Conservation (phyloP, 2,329 filamentous ascomycete genomes). For the Celoporthe dispersa region DNA sequence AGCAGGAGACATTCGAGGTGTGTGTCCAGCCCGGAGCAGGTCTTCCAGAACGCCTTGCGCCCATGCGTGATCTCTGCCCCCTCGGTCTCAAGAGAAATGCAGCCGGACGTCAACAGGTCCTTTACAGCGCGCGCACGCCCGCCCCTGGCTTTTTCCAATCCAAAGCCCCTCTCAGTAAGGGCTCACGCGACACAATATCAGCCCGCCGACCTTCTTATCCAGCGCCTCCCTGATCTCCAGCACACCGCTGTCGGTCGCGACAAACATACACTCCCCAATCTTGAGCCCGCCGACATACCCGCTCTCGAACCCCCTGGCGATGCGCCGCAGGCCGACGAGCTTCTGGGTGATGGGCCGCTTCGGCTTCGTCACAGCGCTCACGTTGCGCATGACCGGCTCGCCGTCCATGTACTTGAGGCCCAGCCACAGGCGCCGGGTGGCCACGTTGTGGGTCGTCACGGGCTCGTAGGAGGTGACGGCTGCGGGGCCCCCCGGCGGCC, state of each 20-base stretch:
- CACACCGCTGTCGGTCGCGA: conserved; percentile 77
- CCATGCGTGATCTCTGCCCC: background rate
- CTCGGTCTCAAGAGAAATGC: background rate
- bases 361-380: conserved; percentile 73
- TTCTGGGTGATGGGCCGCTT: conserved; percentile 72
- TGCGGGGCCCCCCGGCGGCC: conserved; percentile 35
- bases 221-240: conserved; percentile 84
- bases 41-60: background rate
- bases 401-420: conserved; percentile 90
- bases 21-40: background rate
- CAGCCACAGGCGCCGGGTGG: conserved; percentile 79
- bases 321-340: conserved; percentile 61
- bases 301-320: conserved; percentile 71
- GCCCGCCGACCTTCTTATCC: conserved; percentile 77
- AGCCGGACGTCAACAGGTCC: background rate
- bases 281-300: conserved; percentile 76
- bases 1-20: background rate
- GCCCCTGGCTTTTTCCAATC: background rate
- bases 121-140: background rate
- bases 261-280: conserved; percentile 81
- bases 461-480: conserved; percentile 47
- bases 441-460: conserved; percentile 72
- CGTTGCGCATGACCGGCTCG: conserved; percentile 73
- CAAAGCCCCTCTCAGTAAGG: conserved; percentile 16
- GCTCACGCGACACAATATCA: conserved; percentile 74